Conservation (phyloP, 495 filamentous ascomycete genomes). For the Glonium stellatum region DNA sequence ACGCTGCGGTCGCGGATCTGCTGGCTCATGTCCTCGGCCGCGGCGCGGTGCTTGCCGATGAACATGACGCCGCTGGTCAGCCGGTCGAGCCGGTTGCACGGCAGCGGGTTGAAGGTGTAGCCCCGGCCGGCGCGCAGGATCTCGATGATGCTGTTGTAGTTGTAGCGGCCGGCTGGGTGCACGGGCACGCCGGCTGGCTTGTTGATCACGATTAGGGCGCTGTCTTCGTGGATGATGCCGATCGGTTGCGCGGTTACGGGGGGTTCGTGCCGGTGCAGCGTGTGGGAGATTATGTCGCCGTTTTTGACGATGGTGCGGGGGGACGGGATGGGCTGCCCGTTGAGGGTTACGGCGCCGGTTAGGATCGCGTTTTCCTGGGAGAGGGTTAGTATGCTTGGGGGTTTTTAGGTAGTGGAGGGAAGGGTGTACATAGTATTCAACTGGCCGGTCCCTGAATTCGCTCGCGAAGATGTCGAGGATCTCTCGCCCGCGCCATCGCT, state of each 20-base stretch:
- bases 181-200: conserved; percentile 94
- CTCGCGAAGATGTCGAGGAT: conserved; percentile 73
- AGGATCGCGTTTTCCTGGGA: conserved; percentile 69
- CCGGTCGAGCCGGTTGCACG: conserved; percentile 90
- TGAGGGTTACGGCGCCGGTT: conserved; percentile 62
- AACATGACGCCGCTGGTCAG: conserved; percentile 97
- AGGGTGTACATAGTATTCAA: conserved; percentile 62
- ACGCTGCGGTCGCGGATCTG: conserved; percentile 71
- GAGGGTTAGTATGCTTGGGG: conserved; percentile 4
- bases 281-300: conserved; percentile 84
- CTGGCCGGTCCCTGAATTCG: conserved; percentile 80
- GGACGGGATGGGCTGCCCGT: conserved; percentile 56
- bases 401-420: background rate
- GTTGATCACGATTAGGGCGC: conserved; percentile 88
- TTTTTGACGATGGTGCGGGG: conserved; percentile 58
- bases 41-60: conserved; percentile 73
- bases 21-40: conserved; percentile 64
- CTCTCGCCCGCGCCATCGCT: conserved; percentile 72
- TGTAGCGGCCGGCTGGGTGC: conserved; percentile 89
- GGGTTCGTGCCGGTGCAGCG: conserved; percentile 90
- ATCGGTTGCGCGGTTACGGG: conserved; percentile 77
- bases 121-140: conserved; percentile 78
- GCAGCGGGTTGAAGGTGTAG: conserved; percentile 62
- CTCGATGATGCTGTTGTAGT: conserved; percentile 88
- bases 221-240: conserved; percentile 78